Conservation (phyloP, 495 filamentous ascomycete genomes). For the Xylaria cubensis region DNA sequence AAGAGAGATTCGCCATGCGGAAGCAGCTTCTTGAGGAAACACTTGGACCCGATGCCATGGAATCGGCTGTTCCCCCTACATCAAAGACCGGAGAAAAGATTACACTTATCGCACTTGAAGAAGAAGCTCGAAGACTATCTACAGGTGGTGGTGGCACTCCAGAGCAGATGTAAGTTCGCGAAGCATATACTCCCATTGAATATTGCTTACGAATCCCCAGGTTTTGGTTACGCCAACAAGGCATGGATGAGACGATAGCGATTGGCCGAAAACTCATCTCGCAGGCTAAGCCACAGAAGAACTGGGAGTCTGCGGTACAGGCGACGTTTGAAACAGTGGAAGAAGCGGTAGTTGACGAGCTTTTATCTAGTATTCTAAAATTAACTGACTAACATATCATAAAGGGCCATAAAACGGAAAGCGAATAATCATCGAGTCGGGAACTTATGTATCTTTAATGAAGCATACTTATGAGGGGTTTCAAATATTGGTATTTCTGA, state of each 20-base stretch:
- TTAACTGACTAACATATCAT: not conserved
- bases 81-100: constrained; percentile 55
- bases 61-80: constrained; percentile 41
- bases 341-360: constrained; percentile 20
- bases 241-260: constrained; percentile 47
- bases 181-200: not conserved
- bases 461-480: not conserved
- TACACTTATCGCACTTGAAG: constrained; percentile 57
- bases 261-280: constrained; percentile 44
- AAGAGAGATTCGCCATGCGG: constrained; percentile 74
- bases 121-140: constrained; percentile 70
- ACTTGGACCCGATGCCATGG: constrained; percentile 54
- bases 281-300: constrained; percentile 27
- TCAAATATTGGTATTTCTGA: not conserved
- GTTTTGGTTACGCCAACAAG: constrained; percentile 51
- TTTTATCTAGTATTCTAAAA: constrained; percentile 12
- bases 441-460: not conserved
- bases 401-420: constrained; percentile 9
- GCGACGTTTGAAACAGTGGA: constrained; percentile 18
- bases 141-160: constrained; percentile 56
- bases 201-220: constrained; percentile 28
- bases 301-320: constrained; percentile 23
- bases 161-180: constrained; percentile 56
- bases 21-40: constrained; percentile 74
- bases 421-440: not conserved